Percentiles rank a stretch among this genome's conserved stretches.
Conservation (phyloP, 495 filamentous ascomycete genomes). For the Lineolata rhizophorae region DNA sequence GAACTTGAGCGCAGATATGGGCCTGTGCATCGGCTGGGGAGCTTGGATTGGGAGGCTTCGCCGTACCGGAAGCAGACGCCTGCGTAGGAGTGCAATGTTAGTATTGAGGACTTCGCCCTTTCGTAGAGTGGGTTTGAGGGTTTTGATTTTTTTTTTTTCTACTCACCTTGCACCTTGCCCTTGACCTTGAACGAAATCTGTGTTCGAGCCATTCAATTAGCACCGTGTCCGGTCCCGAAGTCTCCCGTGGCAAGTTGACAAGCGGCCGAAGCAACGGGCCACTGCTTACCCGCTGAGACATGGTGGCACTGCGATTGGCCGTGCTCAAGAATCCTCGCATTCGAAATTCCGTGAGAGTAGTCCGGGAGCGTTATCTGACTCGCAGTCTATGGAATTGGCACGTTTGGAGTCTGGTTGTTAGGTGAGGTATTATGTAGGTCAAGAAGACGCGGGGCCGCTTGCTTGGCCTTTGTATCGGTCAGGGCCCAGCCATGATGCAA, state of each 20-base stretch:
- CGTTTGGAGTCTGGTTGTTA: too few relatives aligned
- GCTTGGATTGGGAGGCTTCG: not conserved
- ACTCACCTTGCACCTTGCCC: constrained; percentile 29
- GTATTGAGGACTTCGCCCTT: too few relatives aligned
- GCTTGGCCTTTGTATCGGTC: too few relatives aligned
- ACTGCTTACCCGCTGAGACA: not conserved
- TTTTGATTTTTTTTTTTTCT: not conserved
- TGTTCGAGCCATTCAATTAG: not conserved
- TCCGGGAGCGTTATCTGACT: too few relatives aligned
- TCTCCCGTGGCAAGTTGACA: not conserved
- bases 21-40: not conserved
- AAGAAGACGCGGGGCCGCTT: too few relatives aligned
- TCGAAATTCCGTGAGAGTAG: too few relatives aligned
- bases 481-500: too few relatives aligned
- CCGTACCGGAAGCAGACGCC: constrained; percentile 52
- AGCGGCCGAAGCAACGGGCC: not conserved
- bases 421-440: too few relatives aligned
- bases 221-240: not conserved
- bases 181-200: constrained; percentile 33
- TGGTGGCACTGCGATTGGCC: not conserved
- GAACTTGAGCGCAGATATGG: constrained; percentile 2
- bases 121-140: too few relatives aligned
- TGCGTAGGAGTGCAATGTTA: constrained; percentile 12
- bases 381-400: too few relatives aligned
- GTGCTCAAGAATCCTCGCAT: too few relatives aligned